These are phyloP conservation scores for Bruguiera hainesii DNA, from an alignment of 441 rosid species.

Conservation along the genomic window DNA sequence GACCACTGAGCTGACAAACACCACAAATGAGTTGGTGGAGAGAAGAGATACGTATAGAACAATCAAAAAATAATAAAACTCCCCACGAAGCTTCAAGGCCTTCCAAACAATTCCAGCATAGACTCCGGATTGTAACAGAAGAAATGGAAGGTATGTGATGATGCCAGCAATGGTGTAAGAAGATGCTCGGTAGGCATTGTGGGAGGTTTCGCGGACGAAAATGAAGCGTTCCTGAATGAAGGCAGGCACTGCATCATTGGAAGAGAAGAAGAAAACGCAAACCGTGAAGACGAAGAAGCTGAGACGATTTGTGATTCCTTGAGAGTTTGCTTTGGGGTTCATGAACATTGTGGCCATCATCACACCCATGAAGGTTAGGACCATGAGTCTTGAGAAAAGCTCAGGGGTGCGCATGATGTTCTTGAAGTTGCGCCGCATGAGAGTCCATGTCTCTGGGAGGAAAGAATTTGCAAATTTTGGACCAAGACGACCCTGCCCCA, in stretches of 20 bases:
- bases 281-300: slow-evolving; percentile 61
- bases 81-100: slow-evolving; percentile 46
- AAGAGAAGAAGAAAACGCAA: slow-evolving; percentile 65
- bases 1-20: slow-evolving; percentile 64
- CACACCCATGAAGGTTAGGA: slow-evolving; percentile 56
- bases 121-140: slow-evolving; percentile 45
- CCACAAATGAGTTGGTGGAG: slow-evolving; percentile 68
- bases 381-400: slow-evolving; percentile 59
- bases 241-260: slow-evolving; percentile 66
- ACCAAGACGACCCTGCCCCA: slow-evolving; percentile 13
- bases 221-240: slow-evolving; percentile 72
- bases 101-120: slow-evolving; percentile 57
- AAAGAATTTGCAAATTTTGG: slow-evolving; percentile 52
- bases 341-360: slow-evolving; percentile 75
- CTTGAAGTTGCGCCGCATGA: slow-evolving; percentile 59
- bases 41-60: slow-evolving; percentile 57
- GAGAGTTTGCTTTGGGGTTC: slow-evolving; percentile 32
- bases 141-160: slow-evolving; percentile 61
- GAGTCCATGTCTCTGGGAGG: slow-evolving; percentile 53
- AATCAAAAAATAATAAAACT: slow-evolving; percentile 49
- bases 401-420: slow-evolving; percentile 62
- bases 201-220: slow-evolving; percentile 59
- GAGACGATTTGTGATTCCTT: slow-evolving; percentile 59
- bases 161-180: slow-evolving; percentile 61
- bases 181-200: slow-evolving; percentile 63